Base-by-base conservation (phyloP, 495 filamentous ascomycete species). In the Rhizodiscina lignyota region DNA sequence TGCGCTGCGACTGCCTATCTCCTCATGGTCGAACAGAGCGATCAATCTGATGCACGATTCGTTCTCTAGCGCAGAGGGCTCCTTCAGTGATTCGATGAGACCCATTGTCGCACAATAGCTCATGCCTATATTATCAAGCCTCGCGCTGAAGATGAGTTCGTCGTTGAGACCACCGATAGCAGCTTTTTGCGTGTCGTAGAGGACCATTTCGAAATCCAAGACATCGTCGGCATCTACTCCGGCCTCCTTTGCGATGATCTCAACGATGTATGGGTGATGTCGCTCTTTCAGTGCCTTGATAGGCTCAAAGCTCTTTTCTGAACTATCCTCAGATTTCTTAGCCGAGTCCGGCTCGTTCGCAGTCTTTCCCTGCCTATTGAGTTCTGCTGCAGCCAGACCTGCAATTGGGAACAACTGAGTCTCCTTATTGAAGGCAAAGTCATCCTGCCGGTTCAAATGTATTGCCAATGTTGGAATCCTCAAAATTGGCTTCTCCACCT, bases 1-100 rank as follows among this genome's bases (percentile, higher is more conserved):
- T 4, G 89, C 85, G 5, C 80, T 87, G 22, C 66, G 68, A 42
- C 81, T 91, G 31, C 89, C 91, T 48, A 96, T 86, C 50, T 99
- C 89, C 54, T 99, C 89, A 61, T 99, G 89, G 53, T 99, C 89
- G 53, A 96, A 99, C 45, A 85, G 74, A 17, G 83, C 73, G 47
- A 94, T 77, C 8, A 99, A 63, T 18, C 89, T 83, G 48, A 96
- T 94, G 26, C 68, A 72, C 2, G 70, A 58, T 45, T 94, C 89
- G 13, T 77, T 53, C 21, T 84, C 72, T 21, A 96, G 65, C 0
- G 70, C 58, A 1, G 64, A 57, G 2, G 63, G 43, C 3, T 35
- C 21, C 6, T 11, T 5, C n/a, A 87, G 55, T 1, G 84, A 92
- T 26, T 75, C 66, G 46, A 96, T 84, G 37, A 99, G 63, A 41